Evolutionary conservation across 2,329 filamentous ascomycete species (phyloP).

Genomic region (Epichloe brachyelytri): DNA sequence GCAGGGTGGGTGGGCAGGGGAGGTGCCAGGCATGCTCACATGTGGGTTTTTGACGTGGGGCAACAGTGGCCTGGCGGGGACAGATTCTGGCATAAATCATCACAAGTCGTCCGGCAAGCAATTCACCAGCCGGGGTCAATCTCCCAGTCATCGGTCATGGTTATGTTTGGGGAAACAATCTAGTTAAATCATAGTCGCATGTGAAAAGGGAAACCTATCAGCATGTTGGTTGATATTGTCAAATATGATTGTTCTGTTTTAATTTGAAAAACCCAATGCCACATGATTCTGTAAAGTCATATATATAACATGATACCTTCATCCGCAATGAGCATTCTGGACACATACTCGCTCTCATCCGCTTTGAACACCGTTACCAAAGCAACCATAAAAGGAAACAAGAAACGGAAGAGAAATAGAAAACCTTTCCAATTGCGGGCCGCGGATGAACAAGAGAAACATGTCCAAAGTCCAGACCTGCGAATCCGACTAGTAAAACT

Average conservation of each 20-base stretch:
- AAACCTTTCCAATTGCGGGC: neutral
- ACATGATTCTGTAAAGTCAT: conserved; percentile 5
- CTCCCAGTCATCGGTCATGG: no score
- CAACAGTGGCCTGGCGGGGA: neutral
- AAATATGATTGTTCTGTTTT: neutral
- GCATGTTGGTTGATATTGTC: neutral
- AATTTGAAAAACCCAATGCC: neutral
- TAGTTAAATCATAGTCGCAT: no score
- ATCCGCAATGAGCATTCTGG: conserved; percentile 1
- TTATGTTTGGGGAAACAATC: no score
- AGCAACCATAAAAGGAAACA: neutral
- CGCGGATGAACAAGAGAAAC: neutral
- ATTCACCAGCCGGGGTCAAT: no score
- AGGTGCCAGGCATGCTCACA: neutral
- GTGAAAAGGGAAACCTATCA: no score
- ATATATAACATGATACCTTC: conserved; percentile 4
- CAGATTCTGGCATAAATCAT: neutral
- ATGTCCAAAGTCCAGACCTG: conserved; percentile 1
- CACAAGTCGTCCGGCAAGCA: neutral
- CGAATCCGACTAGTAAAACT: neutral
- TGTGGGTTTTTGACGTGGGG: conserved; percentile 1
- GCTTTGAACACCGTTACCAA: conserved; percentile 1
- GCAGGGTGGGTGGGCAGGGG: neutral
- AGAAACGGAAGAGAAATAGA: neutral
- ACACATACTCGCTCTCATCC: conserved; percentile 2